Base-by-base conservation (phyloP, 331 rosid species). In the Cydonia oblonga region DNA sequence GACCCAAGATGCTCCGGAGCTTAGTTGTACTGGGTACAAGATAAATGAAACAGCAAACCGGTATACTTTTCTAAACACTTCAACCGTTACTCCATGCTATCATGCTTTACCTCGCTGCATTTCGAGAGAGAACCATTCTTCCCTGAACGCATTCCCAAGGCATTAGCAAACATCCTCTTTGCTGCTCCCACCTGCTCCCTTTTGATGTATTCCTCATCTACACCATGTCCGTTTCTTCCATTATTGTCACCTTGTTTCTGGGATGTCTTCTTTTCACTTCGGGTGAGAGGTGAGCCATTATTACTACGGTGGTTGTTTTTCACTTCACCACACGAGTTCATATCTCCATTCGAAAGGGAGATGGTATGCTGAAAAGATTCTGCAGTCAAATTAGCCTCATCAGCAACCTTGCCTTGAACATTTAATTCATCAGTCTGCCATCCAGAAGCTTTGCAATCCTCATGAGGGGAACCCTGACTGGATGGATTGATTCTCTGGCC, bases 101-200 rank as follows among this genome's bases (percentile, higher is more conserved):
- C 83, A 68, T 82, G 85, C 62, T 80, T 89, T 53, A 5, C 28
- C 74, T 83, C 90, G 73, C 65, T 74, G 79, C 79, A 77, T 76
- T 83, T 86, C 32, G 89, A 74, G 46, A 80, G 69, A 70, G 79
- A 76, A 57, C 80, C 78, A 57, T 80, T 88, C 86, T 88, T 89
- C 71, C 86, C 91, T 20, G 87, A 60, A 11, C 69, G 90, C 80
- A 75, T 83, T 71, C 99, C 96, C 80, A 95, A 76, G 72, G 99
- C 99, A 81, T 88, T 85, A 75, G 97, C 92, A 79, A 95, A 91
- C 89, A 95, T 85, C 79, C 97, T 88, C 90, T 87, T 91, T 6
- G 97, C 97, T 66, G 97, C 97, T 75, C 99, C 99, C 63, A 91
- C 5, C 68, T 89, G 96, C 80, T 95, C 97, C 83, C 78, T 87